phyloP scores from a whole-genome alignment of 345 rosid genomes.

The Salix suchowensis region DNA sequence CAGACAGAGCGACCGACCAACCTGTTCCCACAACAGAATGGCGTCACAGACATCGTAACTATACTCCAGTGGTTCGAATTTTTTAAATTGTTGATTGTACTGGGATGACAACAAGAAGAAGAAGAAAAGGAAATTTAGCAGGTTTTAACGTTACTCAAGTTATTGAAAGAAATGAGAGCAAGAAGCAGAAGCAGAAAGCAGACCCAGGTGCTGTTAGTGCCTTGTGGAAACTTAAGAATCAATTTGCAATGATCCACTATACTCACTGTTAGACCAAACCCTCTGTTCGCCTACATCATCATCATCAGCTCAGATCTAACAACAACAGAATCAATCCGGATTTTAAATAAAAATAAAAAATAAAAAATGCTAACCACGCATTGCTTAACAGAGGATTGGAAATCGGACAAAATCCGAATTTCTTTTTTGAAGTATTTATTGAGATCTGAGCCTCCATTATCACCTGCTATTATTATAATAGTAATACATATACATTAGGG shows the following conservation, averaged over 20 bases:
- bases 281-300: conserved; percentile 59
- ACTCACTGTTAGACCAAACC: conserved; percentile 78
- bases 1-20: conserved; percentile 19
- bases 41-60: conserved; percentile 83
- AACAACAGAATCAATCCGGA: neutral
- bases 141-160: neutral
- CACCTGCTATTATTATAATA: conserved; percentile 31
- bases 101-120: conserved; percentile 29
- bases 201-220: conserved; percentile 95
- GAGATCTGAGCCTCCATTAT: conserved; percentile 27
- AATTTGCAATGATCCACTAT: conserved; percentile 73
- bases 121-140: neutral
- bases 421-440: conserved; percentile 26
- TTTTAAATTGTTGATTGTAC: conserved; percentile 85
- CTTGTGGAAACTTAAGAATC: conserved; percentile 78
- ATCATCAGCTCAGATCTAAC: neutral
- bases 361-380: conserved; percentile 63
- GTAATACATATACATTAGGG: neutral
- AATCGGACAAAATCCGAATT: conserved; percentile 46
- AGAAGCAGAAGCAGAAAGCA: conserved; percentile 17
- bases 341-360: neutral
- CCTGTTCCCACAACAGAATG: conserved; percentile 95
- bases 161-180: neutral
- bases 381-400: conserved; percentile 70
- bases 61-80: conserved; percentile 85